phyloP scores from a whole-genome alignment of 345 rosid genomes.

The Lumnitzera littorea region DNA sequence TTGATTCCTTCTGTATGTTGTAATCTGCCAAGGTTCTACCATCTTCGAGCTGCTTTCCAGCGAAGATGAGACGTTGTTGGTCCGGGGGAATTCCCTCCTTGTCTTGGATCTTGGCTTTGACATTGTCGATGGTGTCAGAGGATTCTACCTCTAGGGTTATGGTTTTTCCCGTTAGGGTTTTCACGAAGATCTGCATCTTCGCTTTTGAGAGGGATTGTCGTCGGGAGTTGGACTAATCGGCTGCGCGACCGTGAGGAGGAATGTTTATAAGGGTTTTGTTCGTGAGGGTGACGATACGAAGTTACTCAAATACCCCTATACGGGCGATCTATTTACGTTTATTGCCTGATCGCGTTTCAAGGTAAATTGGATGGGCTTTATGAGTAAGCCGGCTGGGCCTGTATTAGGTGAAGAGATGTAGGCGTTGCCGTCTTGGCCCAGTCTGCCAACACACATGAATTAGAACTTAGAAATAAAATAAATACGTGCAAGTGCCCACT shows the following conservation, averaged over 20 bases:
- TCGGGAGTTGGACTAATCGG: conserved; percentile 6
- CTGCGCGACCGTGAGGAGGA: conserved; percentile 2
- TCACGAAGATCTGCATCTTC: conserved; percentile 73
- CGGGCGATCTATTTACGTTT: too few relatives aligned
- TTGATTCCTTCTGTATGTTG: conserved; percentile 21
- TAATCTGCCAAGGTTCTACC: conserved; percentile 19
- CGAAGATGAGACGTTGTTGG: conserved; percentile 65
- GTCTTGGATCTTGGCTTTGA: conserved; percentile 68
- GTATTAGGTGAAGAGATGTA: too few relatives aligned
- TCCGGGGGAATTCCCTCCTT: conserved; percentile 62
- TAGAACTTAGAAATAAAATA: too few relatives aligned
- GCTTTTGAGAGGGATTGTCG: background rate
- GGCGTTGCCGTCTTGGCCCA: too few relatives aligned
- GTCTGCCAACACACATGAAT: too few relatives aligned
- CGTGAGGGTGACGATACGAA: too few relatives aligned
- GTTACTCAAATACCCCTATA: too few relatives aligned
- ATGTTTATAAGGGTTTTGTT: too few relatives aligned
- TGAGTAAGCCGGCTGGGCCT: too few relatives aligned
- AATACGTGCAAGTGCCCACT: too few relatives aligned
- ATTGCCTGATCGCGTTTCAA: too few relatives aligned
- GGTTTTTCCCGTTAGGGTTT: conserved; percentile 74
- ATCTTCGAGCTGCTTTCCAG: conserved; percentile 67
- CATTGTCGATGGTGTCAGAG: conserved; percentile 62
- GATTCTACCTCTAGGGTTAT: conserved; percentile 66
- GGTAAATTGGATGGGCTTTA: too few relatives aligned